A percentile compares a stretch with the other conserved stretches of the same genome.
phyloP scores from a whole-genome alignment of 2,329 filamentous ascomycete genomes.

The Nannizziopsis barbatae region DNA sequence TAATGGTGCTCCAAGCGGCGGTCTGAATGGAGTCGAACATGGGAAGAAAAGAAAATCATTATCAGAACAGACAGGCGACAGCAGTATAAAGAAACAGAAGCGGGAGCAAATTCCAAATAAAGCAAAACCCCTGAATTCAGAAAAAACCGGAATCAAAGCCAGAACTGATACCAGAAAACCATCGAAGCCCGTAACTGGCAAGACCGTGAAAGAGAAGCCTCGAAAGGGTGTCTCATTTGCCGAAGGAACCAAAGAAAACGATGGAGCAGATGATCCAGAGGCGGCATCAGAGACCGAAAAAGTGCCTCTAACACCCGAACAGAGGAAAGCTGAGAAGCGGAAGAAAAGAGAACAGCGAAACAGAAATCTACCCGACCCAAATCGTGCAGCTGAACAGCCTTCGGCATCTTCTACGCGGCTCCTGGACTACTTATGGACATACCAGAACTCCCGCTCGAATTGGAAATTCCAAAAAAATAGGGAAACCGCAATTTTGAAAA shows the following conservation, averaged over 20 bases:
- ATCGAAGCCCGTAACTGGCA: slow-evolving; percentile 15
- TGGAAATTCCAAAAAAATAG: slow-evolving; percentile 98
- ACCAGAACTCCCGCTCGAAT: slow-evolving; percentile 54
- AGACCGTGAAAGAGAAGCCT: slow-evolving; percentile 16
- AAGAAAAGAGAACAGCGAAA: slow-evolving; percentile 12
- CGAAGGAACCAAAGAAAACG: slow-evolving; percentile 49
- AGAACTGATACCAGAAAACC: background rate
- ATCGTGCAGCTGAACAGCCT: background rate
- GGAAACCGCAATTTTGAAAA: slow-evolving; percentile 73
- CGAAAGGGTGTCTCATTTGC: slow-evolving; percentile 55
- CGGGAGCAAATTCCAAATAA: slow-evolving; percentile 8
- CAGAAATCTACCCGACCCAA: slow-evolving; percentile 1
- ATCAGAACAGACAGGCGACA: slow-evolving; percentile 14
- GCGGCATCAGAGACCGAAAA: slow-evolving; percentile 13
- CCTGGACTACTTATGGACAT: slow-evolving; percentile 65
- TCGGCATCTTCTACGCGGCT: slow-evolving; percentile 38
- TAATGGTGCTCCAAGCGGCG: background rate
- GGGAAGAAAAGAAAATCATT: slow-evolving; percentile 7
- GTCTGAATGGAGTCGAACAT: background rate
- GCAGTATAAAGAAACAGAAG: slow-evolving; percentile 17
- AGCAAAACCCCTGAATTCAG: background rate
- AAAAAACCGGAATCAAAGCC: background rate
- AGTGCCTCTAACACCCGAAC: slow-evolving; percentile 15
- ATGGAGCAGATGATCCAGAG: slow-evolving; percentile 30
- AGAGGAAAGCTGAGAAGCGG: slow-evolving; percentile 17